These are phyloP conservation scores for Talinum fruticosum DNA, from an alignment of 148 eudicot species.

Conservation along the genomic window DNA sequence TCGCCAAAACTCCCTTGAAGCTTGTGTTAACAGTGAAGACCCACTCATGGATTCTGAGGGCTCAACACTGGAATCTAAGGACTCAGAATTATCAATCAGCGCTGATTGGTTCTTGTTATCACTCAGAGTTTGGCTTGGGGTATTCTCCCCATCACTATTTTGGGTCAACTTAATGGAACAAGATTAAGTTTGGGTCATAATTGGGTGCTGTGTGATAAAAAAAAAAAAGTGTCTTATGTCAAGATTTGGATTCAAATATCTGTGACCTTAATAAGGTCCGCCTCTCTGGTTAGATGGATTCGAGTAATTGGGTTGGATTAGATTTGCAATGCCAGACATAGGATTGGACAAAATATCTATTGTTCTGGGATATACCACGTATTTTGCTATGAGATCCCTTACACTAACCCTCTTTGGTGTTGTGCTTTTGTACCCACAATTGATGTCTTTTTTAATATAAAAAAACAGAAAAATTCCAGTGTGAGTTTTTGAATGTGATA, in stretches of 20 bases:
- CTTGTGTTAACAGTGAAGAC: too few species aligned
- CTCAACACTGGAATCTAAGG: too few species aligned
- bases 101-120: too few species aligned
- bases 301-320: background rate
- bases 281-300: background rate
- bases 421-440: background rate
- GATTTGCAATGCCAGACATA: background rate
- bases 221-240: background rate
- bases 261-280: background rate
- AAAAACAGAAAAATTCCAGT: conserved; percentile 34
- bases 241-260: background rate
- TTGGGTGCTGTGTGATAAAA: background rate
- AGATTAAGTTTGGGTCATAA: background rate
- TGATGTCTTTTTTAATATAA: background rate
- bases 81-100: too few species aligned
- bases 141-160: too few species aligned
- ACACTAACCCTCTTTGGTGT: background rate
- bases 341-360: background rate
- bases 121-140: too few species aligned
- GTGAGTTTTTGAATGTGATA: background rate
- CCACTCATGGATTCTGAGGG: too few species aligned
- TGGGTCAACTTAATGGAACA: background rate
- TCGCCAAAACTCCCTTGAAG: too few species aligned
- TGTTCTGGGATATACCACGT: background rate
- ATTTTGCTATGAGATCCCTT: background rate